These are phyloP conservation scores for Sergeia podlipaevii DNA, from an alignment of 208 protist genomes.

Conservation along the genomic window DNA sequence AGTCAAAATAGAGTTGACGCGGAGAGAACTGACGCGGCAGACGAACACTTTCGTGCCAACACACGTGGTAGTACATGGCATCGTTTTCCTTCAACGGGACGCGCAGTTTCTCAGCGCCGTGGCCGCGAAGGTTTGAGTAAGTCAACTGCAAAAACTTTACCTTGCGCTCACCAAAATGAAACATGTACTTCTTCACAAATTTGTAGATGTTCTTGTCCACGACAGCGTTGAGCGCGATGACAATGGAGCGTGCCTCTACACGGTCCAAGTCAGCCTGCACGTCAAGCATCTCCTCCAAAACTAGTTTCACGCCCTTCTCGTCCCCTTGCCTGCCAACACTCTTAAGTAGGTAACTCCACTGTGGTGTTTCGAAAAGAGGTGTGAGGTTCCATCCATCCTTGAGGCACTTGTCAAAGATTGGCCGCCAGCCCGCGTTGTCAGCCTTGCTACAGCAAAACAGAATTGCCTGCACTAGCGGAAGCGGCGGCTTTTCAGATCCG, in stretches of 20 bases:
- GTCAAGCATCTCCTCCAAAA: constrained; percentile 87
- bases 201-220: constrained; percentile 73
- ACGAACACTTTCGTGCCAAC: constrained; percentile 82
- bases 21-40: constrained; percentile 81
- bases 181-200: constrained; percentile 84
- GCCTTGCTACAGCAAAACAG: constrained; percentile 79
- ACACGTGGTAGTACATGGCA: constrained; percentile 88
- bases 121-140: constrained; percentile 79
- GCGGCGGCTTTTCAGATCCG: constrained; percentile 32
- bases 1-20: constrained; percentile 89
- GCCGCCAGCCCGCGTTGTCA: constrained; percentile 56
- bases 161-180: constrained; percentile 85
- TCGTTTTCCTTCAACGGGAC: constrained; percentile 83
- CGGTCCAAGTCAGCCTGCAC: constrained; percentile 85
- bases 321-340: constrained; percentile 76
- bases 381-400: constrained; percentile 86
- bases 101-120: constrained; percentile 74
- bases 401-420: constrained; percentile 72
- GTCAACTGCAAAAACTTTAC: constrained; percentile 82
- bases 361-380: constrained; percentile 71
- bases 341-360: constrained; percentile 85
- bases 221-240: constrained; percentile 80
- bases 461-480: constrained; percentile 73
- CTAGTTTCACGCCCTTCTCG: constrained; percentile 55
- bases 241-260: constrained; percentile 67